phyloP scores from a whole-genome alignment of 163 green algal species.

The Volvox carteri region DNA sequence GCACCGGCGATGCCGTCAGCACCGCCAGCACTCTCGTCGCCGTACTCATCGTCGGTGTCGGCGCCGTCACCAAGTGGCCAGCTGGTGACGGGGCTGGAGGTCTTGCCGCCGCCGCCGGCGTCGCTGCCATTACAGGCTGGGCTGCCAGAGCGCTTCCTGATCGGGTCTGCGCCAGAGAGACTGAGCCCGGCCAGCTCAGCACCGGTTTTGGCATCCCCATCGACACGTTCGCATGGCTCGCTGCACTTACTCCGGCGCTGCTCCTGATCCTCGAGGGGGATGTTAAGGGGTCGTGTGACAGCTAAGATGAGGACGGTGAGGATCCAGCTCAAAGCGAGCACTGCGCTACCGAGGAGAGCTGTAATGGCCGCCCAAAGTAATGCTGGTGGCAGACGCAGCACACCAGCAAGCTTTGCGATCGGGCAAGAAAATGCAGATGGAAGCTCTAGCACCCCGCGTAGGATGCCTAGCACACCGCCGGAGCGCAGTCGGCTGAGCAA shows the following conservation, averaged over 20 bases:
- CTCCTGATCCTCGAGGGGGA: too few species aligned
- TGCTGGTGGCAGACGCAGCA: background rate
- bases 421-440: background rate
- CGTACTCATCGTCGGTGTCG: background rate
- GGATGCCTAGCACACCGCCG: background rate
- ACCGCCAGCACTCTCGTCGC: background rate
- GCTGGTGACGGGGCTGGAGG: background rate
- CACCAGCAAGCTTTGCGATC: background rate
- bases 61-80: background rate
- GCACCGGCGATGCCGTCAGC: background rate
- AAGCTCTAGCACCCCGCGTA: background rate
- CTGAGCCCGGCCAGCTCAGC: too few species aligned
- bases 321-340: conserved; percentile 24
- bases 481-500: background rate
- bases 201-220: too few species aligned
- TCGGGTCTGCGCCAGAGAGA: too few species aligned
- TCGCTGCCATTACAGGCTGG: background rate
- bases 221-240: too few species aligned
- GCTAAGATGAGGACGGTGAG: conserved; percentile 21
- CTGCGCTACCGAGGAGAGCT: background rate
- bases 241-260: too few species aligned
- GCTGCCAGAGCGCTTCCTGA: background rate
- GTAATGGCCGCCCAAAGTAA: background rate
- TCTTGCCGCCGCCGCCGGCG: too few species aligned
- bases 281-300: background rate